Base-by-base conservation (phyloP, 495 filamentous ascomycete species). In the Lindgomyces ingoldianus region DNA sequence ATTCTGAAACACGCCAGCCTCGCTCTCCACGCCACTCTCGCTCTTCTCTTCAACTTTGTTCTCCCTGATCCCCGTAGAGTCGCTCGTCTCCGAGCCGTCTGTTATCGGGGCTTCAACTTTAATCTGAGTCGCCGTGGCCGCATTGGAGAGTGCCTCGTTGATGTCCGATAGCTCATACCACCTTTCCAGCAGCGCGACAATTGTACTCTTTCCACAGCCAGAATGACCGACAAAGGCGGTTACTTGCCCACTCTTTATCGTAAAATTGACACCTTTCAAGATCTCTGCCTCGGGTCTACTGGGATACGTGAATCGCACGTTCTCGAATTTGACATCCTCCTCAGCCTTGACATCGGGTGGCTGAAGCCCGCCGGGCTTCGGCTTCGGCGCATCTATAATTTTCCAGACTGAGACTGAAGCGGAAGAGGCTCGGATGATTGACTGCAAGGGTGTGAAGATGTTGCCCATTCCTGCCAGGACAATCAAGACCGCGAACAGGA, bases 371-470 rank as follows among this genome's bases (percentile, higher is more conserved):
- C 30, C 25, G 22, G n/a, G 52, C 26, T 36, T 55, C 22, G 52
- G 39, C 22, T 33, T 33, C 52, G 52, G 52, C 30, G 25, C 14
- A 55, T 55, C 52, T 55, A 55, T 55, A 19, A 41, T 36, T 24
- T 24, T 36, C 21, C 25, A 55, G 26, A 10, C 25, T 19, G 52
- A 9, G 12, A 41, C 76, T 80, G n/a, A 81, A 54, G 90, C 88
- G 76, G 96, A 96, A 3, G 93, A 91, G 55, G 91, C 93, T 59
- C 94, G 93, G 73, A 97, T 85, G 68, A 95, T 88, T 27, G 90
- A 81, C 80, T 97, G 84, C 75, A 96, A 78, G 57, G 96, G 91
- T n/a, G 86, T 96, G 44, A 96, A 73, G 22, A 91, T 76, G 33
- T 71, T 72, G 2, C 73, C 61, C 10, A 84, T 75, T 41, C 74